Evolutionary conservation across 169 alveolate species (phyloP).

Genomic region (Cryptosporidium sp.): DNA sequence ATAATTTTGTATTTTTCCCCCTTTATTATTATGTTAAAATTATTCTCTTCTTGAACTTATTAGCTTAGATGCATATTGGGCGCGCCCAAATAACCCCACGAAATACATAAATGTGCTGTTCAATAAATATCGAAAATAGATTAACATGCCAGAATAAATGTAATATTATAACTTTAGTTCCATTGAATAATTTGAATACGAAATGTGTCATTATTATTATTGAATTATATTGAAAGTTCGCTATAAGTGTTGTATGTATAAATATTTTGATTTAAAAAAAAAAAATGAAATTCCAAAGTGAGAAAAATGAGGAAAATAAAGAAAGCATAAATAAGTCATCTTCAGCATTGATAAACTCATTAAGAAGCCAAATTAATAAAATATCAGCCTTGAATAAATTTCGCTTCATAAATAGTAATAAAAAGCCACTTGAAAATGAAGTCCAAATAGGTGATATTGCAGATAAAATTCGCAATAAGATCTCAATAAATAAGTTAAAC

Average conservation of each 20-base stretch:
- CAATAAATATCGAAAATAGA: neutral
- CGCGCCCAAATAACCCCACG: conserved; percentile 15
- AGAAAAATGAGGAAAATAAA: neutral
- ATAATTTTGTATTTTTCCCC: conserved; percentile 3
- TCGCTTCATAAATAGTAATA: neutral
- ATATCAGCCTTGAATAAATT: conserved; percentile 16
- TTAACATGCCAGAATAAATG: neutral
- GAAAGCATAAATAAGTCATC: neutral
- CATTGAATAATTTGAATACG: neutral
- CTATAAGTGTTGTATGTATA: neutral
- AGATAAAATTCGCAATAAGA: conserved; percentile 32
- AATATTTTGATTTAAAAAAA: neutral
- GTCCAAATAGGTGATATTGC: conserved; percentile 32
- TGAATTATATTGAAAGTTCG: neutral
- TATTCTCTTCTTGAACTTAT: neutral
- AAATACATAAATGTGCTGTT: neutral
- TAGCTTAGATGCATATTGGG: conserved; percentile 16
- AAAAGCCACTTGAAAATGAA: conserved; percentile 8
- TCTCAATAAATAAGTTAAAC: neutral
- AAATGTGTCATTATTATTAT: neutral
- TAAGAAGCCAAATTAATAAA: conserved; percentile 41
- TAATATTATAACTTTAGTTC: neutral
- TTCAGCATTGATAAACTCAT: conserved; percentile 19
- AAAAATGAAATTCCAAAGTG: neutral
- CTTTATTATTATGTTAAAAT: neutral